A percentile compares a stretch with the other conserved stretches of the same genome.
These are phyloP conservation scores for Phytophthora megakarya DNA, from an alignment of 352 stramenopile species.

Conservation along the genomic window DNA sequence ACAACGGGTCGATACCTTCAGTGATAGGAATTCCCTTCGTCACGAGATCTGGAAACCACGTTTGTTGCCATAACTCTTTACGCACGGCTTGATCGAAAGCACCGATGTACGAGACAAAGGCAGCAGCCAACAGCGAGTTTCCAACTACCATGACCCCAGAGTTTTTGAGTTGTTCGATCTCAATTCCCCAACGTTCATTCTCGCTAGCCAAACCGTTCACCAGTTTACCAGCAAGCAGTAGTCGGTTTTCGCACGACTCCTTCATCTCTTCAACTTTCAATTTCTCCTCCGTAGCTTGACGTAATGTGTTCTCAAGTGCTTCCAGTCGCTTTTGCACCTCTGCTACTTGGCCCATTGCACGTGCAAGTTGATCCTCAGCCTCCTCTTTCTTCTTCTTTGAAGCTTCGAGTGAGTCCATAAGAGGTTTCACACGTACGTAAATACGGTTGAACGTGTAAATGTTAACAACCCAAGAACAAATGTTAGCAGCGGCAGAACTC, in stretches of 20 bases:
- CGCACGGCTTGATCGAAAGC: slow-evolving; percentile 95
- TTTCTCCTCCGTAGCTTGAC: slow-evolving; percentile 95
- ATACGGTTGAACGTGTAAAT: slow-evolving; percentile 99
- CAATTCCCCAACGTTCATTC: slow-evolving; percentile 96
- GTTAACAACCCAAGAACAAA: slow-evolving; percentile 98
- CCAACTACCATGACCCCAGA: slow-evolving; percentile 95
- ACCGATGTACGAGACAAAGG: slow-evolving; percentile 98
- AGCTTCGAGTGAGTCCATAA: slow-evolving; percentile 97
- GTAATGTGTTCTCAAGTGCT: slow-evolving; percentile 93
- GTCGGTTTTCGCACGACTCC: slow-evolving; percentile 91
- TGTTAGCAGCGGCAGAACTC: slow-evolving; percentile 95
- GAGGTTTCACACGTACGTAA: slow-evolving; percentile 98
- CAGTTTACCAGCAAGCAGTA: slow-evolving; percentile 94
- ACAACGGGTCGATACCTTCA: slow-evolving; percentile 94
- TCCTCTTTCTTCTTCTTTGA: slow-evolving; percentile 94
- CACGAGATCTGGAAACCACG: slow-evolving; percentile 90
- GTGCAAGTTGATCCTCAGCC: slow-evolving; percentile 91
- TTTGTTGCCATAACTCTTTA: slow-evolving; percentile 80
- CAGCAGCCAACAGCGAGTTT: slow-evolving; percentile 96
- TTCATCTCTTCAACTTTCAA: slow-evolving; percentile 96
- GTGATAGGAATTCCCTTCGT: slow-evolving; percentile 94
- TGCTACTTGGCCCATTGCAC: slow-evolving; percentile 92
- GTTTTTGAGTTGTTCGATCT: slow-evolving; percentile 96
- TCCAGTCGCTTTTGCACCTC: slow-evolving; percentile 93
- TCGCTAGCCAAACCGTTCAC: slow-evolving; percentile 96